Evolutionary conservation across 805 yeast species (phyloP).

Genomic region (Cyberlindnera mississippiensis): DNA sequence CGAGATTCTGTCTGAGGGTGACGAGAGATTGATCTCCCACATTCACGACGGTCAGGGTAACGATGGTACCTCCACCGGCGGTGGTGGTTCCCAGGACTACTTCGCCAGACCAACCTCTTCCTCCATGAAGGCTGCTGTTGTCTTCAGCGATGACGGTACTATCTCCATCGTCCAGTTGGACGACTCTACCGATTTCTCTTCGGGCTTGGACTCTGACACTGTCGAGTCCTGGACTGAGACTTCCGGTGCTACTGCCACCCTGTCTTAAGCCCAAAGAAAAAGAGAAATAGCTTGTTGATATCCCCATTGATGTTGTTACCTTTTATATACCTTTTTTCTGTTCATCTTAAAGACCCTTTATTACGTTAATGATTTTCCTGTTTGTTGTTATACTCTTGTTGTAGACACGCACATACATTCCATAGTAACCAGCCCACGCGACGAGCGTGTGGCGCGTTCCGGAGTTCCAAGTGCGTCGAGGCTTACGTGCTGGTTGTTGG

Average conservation of each 20-base stretch:
- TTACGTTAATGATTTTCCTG: neutral
- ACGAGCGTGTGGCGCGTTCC: too few species aligned
- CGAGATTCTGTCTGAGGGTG: conserved; percentile 79
- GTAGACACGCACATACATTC: too few species aligned
- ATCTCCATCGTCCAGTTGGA: conserved; percentile 62
- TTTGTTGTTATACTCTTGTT: too few species aligned
- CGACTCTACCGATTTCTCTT: conserved; percentile 45
- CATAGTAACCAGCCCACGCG: too few species aligned
- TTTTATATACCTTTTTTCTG: too few species aligned
- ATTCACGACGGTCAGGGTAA: conserved; percentile 82
- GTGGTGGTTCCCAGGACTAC: conserved; percentile 88
- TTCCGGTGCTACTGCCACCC: conserved; percentile 45
- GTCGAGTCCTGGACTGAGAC: conserved; percentile 56
- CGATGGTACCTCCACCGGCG: conserved; percentile 54
- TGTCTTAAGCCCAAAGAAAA: conserved; percentile 21
- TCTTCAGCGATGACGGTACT: conserved; percentile 55
- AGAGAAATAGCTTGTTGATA: too few species aligned
- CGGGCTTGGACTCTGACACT: conserved; percentile 50
- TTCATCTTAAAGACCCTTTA: too few species aligned
- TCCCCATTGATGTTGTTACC: too few species aligned
- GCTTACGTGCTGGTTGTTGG: too few species aligned
- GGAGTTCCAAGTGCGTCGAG: too few species aligned
- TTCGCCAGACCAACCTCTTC: conserved; percentile 77
- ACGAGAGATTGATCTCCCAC: conserved; percentile 70
- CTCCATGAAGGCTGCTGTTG: conserved; percentile 84